Evolutionary conservation across 2,329 filamentous ascomycete species (phyloP).

Genomic region (Colletotrichum musae): DNA sequence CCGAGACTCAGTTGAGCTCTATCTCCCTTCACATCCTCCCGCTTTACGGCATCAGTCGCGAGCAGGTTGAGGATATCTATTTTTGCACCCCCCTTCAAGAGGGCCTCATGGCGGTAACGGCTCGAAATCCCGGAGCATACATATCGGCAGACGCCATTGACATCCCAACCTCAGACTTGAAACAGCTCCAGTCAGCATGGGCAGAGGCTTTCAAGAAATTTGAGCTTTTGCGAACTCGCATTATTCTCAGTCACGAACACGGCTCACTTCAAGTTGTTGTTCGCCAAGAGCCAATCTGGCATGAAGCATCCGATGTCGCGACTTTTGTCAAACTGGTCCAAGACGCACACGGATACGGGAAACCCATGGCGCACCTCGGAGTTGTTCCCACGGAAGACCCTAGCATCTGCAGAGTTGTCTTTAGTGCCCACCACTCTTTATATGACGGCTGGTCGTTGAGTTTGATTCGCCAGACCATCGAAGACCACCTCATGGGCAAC

Average conservation of each 20-base stretch:
- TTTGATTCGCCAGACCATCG: constrained; percentile 15
- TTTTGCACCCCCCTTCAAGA: constrained; percentile 43
- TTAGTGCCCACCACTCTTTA: constrained; percentile 50
- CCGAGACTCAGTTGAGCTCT: not conserved
- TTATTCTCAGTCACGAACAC: constrained; percentile 31
- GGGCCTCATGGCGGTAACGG: constrained; percentile 43
- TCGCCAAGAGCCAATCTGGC: constrained; percentile 24
- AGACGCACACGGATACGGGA: constrained; percentile 30
- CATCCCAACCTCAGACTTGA: constrained; percentile 43
- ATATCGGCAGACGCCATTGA: constrained; percentile 49
- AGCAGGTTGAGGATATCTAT: constrained; percentile 41
- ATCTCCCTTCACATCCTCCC: not conserved
- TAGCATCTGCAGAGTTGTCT: constrained; percentile 45
- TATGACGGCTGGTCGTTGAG: constrained; percentile 46
- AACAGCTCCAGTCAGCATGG: constrained; percentile 49
- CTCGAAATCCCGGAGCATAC: constrained; percentile 43
- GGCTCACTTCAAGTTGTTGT: constrained; percentile 41
- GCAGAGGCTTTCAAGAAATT: constrained; percentile 22
- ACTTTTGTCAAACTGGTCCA: constrained; percentile 15
- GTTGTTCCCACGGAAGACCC: constrained; percentile 14
- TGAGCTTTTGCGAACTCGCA: constrained; percentile 30
- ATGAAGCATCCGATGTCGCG: constrained; percentile 1
- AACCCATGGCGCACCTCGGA: constrained; percentile 41
- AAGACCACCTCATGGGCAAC: not conserved
- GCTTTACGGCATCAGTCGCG: constrained; percentile 24